These are phyloP conservation scores for Ramaria sp. DNA, from an alignment of 768 basidiomycete species.

Conservation along the genomic window DNA sequence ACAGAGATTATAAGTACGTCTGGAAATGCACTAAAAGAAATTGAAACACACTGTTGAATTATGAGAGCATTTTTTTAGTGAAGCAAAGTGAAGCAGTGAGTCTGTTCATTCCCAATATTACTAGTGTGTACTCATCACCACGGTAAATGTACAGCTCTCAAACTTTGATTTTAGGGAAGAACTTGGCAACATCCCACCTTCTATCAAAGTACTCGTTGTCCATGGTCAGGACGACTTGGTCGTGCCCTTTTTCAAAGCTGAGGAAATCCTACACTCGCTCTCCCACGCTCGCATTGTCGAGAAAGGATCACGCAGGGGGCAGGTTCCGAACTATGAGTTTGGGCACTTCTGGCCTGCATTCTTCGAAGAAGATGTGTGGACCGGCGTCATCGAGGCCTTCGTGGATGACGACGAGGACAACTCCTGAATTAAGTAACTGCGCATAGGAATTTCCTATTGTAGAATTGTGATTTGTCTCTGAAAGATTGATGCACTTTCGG, in stretches of 20 bases:
- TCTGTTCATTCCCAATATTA: background rate
- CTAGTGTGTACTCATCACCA: background rate
- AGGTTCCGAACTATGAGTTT: constrained; percentile 27
- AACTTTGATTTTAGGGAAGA: constrained; percentile 21
- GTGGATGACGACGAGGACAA: constrained; percentile 14
- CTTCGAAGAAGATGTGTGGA: constrained; percentile 31
- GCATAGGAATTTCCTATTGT: no score
- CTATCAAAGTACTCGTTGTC: constrained; percentile 27
- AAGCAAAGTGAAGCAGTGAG: constrained; percentile 2
- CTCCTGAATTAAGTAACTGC: no score
- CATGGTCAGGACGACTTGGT: constrained; percentile 30
- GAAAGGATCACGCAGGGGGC: constrained; percentile 23
- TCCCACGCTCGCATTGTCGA: constrained; percentile 27
- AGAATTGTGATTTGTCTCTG: no score
- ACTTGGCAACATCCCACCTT: constrained; percentile 22
- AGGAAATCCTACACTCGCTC: constrained; percentile 25
- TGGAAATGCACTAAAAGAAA: no score
- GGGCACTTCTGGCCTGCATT: constrained; percentile 39
- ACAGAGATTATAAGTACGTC: background rate
- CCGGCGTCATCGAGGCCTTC: constrained; percentile 27
- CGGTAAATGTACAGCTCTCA: background rate
- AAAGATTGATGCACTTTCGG: no score
- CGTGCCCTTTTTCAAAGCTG: constrained; percentile 26
- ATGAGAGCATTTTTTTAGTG: no score
- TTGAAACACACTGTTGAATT: no score